Evolutionary conservation across 116 monocot genomes (phyloP).

Genomic region (Posidonia oceanica): DNA sequence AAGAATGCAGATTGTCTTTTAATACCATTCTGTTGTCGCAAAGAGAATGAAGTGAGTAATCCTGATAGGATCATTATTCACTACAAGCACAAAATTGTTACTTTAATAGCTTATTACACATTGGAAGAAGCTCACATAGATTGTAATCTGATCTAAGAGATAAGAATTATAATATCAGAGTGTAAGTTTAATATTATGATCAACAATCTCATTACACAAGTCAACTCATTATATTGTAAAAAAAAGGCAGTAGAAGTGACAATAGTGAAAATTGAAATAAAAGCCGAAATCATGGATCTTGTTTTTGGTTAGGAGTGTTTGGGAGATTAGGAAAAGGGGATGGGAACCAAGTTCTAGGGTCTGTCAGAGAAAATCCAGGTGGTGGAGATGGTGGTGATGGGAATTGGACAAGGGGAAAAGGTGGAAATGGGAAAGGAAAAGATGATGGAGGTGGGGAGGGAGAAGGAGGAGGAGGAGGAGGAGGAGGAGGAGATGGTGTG

Average conservation of each 20-base stretch:
- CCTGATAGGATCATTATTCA: too few relatives aligned
- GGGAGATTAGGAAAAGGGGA: neutral
- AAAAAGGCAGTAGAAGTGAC: neutral
- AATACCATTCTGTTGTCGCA: too few relatives aligned
- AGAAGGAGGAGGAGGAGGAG: too few relatives aligned
- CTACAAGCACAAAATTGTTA: too few relatives aligned
- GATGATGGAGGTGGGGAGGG: slow-evolving; percentile 17
- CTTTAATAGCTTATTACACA: too few relatives aligned
- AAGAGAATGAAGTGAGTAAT: too few relatives aligned
- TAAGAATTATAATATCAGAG: neutral
- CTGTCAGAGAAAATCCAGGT: neutral
- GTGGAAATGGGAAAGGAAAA: slow-evolving; percentile 18
- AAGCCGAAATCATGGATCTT: neutral
- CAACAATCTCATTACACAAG: too few relatives aligned
- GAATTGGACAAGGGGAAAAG: slow-evolving; percentile 11
- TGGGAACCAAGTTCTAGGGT: slow-evolving; percentile 13
- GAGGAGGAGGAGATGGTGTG: slow-evolving; percentile 21
- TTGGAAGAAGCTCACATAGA: too few relatives aligned
- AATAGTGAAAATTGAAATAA: neutral
- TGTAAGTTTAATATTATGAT: neutral
- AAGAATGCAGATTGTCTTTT: too few relatives aligned
- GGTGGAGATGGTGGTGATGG: slow-evolving; percentile 21
- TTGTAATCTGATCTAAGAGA: too few relatives aligned
- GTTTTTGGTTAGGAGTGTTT: neutral
- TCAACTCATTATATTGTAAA: too few relatives aligned